Evolutionary conservation across 306 rosid genomes (phyloP).

Genomic region (Fragaria ananassa): DNA sequence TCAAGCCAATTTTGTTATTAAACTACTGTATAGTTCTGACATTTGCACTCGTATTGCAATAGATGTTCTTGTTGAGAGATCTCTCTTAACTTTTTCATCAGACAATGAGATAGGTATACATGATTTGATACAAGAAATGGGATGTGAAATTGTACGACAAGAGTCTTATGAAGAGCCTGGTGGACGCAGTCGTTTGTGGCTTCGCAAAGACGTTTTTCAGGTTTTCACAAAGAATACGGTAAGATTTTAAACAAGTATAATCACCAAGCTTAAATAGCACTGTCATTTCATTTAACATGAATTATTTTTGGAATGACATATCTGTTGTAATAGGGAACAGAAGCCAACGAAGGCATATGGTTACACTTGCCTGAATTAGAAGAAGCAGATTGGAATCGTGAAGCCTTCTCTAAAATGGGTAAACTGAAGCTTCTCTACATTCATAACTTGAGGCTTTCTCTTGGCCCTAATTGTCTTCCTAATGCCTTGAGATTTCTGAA

Average conservation of each 20-base stretch:
- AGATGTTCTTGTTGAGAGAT: slow-evolving; percentile 36
- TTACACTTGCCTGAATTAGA: not conserved
- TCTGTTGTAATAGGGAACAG: slow-evolving; percentile 6
- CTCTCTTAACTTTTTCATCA: slow-evolving; percentile 20
- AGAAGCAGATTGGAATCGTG: not conserved
- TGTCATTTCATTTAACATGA: too few species aligned
- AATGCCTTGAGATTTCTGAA: slow-evolving; percentile 1
- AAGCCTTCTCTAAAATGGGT: not conserved
- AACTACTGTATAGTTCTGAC: not conserved
- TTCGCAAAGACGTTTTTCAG: slow-evolving; percentile 11
- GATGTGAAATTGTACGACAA: slow-evolving; percentile 19
- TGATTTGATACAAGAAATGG: slow-evolving; percentile 38
- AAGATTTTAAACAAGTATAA: not conserved
- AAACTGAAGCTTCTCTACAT: not conserved
- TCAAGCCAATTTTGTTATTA: too few species aligned
- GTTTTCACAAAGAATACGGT: slow-evolving; percentile 23
- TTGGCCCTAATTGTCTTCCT: not conserved
- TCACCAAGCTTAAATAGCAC: too few species aligned
- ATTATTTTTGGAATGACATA: too few species aligned
- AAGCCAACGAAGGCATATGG: not conserved
- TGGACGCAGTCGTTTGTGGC: slow-evolving; percentile 25
- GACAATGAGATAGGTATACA: slow-evolving; percentile 14
- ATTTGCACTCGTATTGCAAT: slow-evolving; percentile 17
- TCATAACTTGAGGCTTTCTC: not conserved
- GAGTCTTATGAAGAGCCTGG: not conserved